Evolutionary conservation across 352 stramenopile genomes (phyloP).

Genomic region (Phytophthora fragariaefolia): DNA sequence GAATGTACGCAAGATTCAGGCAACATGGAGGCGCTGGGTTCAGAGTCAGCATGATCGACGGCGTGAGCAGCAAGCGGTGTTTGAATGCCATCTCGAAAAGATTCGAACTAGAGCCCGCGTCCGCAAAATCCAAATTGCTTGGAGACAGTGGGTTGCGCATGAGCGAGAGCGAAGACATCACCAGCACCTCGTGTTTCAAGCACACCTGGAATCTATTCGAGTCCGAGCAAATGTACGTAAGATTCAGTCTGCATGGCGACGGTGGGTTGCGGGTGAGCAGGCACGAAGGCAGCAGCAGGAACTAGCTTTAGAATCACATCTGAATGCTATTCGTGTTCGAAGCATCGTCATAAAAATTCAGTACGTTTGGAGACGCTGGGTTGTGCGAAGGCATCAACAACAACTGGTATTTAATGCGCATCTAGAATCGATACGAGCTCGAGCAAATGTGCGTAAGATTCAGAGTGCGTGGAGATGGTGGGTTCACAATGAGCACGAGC

Average conservation of each 20-base stretch:
- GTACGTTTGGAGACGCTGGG: slow-evolving; percentile 26
- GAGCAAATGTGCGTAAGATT: slow-evolving; percentile 25
- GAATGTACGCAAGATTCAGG: slow-evolving; percentile 24
- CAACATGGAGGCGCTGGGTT: slow-evolving; percentile 24
- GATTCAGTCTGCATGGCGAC: slow-evolving; percentile 25
- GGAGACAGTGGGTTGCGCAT: slow-evolving; percentile 10
- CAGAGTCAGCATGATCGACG: slow-evolving; percentile 2
- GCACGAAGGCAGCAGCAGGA: slow-evolving; percentile 12
- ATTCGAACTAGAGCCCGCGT: slow-evolving; percentile 6
- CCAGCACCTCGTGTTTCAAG: slow-evolving; percentile 7
- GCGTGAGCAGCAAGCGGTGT: not conserved
- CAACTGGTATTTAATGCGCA: slow-evolving; percentile 4
- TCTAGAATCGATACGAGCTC: slow-evolving; percentile 10
- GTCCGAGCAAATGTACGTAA: slow-evolving; percentile 16
- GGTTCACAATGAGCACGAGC: not conserved
- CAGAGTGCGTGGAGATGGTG: slow-evolving; percentile 22
- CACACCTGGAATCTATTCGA: slow-evolving; percentile 11
- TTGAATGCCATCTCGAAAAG: slow-evolving; percentile 3
- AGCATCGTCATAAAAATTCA: slow-evolving; percentile 34
- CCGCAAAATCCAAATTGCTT: slow-evolving; percentile 16
- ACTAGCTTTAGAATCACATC: slow-evolving; percentile 1
- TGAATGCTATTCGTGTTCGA: slow-evolving; percentile 11
- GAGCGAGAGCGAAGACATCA: slow-evolving; percentile 4
- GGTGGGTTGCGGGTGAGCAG: slow-evolving; percentile 1
- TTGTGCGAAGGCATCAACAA: not conserved